These are phyloP conservation scores for Arachis hypogaea DNA, from an alignment of 306 rosid genomes.

Conservation along the genomic window DNA sequence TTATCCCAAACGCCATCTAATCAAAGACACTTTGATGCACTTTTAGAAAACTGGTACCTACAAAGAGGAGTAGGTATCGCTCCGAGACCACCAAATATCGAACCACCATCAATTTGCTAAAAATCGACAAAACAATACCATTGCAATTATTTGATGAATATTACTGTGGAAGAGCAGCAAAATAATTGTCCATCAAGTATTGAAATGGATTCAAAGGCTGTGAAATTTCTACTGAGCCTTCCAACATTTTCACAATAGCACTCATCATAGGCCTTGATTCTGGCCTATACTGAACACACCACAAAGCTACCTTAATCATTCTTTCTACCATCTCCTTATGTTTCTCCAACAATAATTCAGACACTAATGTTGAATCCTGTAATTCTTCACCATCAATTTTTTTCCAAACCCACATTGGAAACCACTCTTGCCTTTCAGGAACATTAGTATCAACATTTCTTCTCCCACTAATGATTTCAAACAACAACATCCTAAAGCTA, in stretches of 20 bases:
- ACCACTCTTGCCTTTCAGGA: slow-evolving; percentile 42
- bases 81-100: too few relatives aligned
- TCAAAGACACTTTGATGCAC: too few relatives aligned
- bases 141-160: slow-evolving; percentile 2
- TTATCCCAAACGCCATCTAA: too few relatives aligned
- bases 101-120: too few relatives aligned
- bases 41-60: too few relatives aligned
- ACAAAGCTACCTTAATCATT: slow-evolving; percentile 49
- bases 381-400: slow-evolving; percentile 31
- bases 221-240: slow-evolving; percentile 55
- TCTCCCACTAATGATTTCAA: slow-evolving; percentile 46
- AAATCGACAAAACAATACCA: too few relatives aligned
- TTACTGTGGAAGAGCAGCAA: neutral
- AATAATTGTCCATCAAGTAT: slow-evolving; percentile 25
- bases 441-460: slow-evolving; percentile 34
- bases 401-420: slow-evolving; percentile 46
- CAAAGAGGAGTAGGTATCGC: too few relatives aligned
- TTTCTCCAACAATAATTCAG: slow-evolving; percentile 48
- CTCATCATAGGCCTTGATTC: slow-evolving; percentile 57
- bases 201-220: slow-evolving; percentile 48
- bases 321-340: slow-evolving; percentile 41
- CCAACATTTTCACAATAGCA: slow-evolving; percentile 59
- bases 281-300: slow-evolving; percentile 54
- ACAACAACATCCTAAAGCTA: slow-evolving; percentile 50
- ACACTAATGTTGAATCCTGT: slow-evolving; percentile 22